phyloP scores from a whole-genome alignment of 1,284 basidiomycete species.

The Grifola frondosa region DNA sequence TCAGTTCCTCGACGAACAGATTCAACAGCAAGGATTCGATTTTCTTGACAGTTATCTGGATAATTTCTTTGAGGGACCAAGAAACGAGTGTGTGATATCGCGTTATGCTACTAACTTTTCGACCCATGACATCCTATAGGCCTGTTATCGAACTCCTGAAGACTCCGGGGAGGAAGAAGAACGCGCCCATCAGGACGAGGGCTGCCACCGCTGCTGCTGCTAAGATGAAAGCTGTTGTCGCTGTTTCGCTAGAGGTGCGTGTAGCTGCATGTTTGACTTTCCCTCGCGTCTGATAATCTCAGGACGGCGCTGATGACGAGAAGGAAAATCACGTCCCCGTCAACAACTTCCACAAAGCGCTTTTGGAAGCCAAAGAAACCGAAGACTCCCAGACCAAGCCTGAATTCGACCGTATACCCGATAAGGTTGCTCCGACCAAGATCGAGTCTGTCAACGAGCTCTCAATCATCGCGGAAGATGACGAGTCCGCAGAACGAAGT shows the following conservation, averaged over 20 bases:
- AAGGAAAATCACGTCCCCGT: constrained; percentile 46
- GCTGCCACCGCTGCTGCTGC: constrained; percentile 40
- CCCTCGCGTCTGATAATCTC: not conserved
- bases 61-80: constrained; percentile 62
- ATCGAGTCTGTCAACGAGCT: constrained; percentile 37
- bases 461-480: constrained; percentile 71
- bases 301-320: constrained; percentile 33
- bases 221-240: constrained; percentile 42
- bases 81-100: constrained; percentile 52
- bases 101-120: not conserved
- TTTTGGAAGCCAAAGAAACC: constrained; percentile 38
- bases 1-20: constrained; percentile 65
- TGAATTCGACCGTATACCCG: no score
- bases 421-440: not conserved
- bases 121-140: constrained; percentile 38
- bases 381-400: not conserved
- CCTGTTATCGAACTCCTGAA: constrained; percentile 79
- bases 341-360: constrained; percentile 51
- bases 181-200: constrained; percentile 49
- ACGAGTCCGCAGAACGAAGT: constrained; percentile 45
- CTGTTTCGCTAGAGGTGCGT: constrained; percentile 49
- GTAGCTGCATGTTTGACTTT: not conserved
- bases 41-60: constrained; percentile 79
- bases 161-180: constrained; percentile 73
- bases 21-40: constrained; percentile 70